phyloP scores from a whole-genome alignment of 1,284 basidiomycete species.

The Golubevia sp. region DNA sequence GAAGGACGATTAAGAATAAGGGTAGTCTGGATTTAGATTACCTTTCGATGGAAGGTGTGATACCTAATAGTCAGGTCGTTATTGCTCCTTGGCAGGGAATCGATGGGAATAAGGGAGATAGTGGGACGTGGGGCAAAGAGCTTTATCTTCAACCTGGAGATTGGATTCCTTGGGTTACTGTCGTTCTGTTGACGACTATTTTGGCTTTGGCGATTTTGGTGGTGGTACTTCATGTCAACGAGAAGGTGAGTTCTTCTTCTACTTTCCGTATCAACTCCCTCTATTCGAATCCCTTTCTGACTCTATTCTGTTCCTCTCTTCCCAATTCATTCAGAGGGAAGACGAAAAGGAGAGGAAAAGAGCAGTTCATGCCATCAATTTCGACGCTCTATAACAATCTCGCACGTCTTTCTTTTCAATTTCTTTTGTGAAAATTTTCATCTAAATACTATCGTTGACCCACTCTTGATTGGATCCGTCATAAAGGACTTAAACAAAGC shows the following conservation, averaged over 20 bases:
- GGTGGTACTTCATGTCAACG: constrained; percentile 82
- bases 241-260: constrained; percentile 67
- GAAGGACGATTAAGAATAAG: constrained; percentile 10
- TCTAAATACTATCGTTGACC: too few species aligned
- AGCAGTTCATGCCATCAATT: constrained; percentile 91
- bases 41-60: constrained; percentile 91
- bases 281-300: not conserved
- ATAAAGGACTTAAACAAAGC: too few species aligned
- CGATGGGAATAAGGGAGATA: constrained; percentile 62
- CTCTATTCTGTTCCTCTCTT: not conserved
- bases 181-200: constrained; percentile 79
- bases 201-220: constrained; percentile 79
- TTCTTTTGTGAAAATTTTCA: too few species aligned
- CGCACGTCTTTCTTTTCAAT: too few species aligned
- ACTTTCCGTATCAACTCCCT: not conserved
- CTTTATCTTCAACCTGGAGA: constrained; percentile 90
- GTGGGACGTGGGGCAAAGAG: constrained; percentile 78
- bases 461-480: too few species aligned
- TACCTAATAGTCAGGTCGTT: constrained; percentile 96
- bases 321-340: too few species aligned
- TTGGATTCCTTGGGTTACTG: constrained; percentile 95
- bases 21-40: constrained; percentile 60
- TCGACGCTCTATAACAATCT: constrained; percentile 77
- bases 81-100: constrained; percentile 75
- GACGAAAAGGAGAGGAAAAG: constrained; percentile 86